Conservation (phyloP, 2,329 filamentous ascomycete genomes). For the Capronia americana region DNA sequence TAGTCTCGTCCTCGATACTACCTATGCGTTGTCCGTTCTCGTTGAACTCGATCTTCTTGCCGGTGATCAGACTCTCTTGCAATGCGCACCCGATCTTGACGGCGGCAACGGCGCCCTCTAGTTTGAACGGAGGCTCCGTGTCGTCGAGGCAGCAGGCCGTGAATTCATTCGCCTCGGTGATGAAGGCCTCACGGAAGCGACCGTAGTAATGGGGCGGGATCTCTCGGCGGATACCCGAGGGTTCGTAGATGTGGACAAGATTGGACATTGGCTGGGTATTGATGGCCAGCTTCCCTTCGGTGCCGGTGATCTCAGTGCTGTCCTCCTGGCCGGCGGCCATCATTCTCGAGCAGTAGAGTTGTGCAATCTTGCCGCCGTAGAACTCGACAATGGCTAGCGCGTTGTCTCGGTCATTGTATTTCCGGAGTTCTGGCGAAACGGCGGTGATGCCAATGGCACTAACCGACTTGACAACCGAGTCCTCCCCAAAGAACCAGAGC, state of each 20-base stretch:
- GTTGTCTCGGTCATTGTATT: constrained; percentile 67
- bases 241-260: constrained; percentile 62
- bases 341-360: constrained; percentile 69
- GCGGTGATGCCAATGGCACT: constrained; percentile 64
- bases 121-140: constrained; percentile 61
- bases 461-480: constrained; percentile 62
- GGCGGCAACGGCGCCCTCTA: constrained; percentile 62
- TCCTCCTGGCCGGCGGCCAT: constrained; percentile 73
- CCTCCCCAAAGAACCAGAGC: constrained; percentile 67
- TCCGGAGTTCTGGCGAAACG: constrained; percentile 63
- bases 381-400: constrained; percentile 71
- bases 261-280: constrained; percentile 64
- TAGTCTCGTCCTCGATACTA: not conserved
- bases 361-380: constrained; percentile 66
- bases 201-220: constrained; percentile 69
- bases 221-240: constrained; percentile 62
- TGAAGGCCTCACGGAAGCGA: constrained; percentile 67
- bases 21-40: constrained; percentile 56
- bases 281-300: constrained; percentile 66
- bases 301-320: constrained; percentile 69
- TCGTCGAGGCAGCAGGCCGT: constrained; percentile 64
- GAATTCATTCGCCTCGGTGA: constrained; percentile 69
- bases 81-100: constrained; percentile 66
- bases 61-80: constrained; percentile 63
- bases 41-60: constrained; percentile 66